A percentile compares a stretch with the other conserved stretches of the same genome.
Evolutionary conservation across 2,329 filamentous ascomycete species (phyloP).

Genomic region (Sporothrix luriei): DNA sequence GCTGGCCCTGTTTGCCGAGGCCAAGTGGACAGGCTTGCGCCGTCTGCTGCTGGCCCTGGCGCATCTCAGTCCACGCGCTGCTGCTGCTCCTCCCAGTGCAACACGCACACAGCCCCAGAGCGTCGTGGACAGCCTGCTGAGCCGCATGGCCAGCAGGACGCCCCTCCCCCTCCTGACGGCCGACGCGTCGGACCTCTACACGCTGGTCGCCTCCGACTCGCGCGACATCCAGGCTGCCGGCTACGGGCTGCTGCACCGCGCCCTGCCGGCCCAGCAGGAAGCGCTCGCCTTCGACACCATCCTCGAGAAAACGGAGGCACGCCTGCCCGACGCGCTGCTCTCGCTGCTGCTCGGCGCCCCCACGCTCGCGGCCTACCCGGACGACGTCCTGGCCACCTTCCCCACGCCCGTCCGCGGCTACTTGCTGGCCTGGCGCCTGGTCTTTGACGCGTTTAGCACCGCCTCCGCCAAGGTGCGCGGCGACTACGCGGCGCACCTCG

Average conservation of each 20-base stretch:
- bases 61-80: neutral
- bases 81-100: too few species aligned
- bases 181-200: conserved; percentile 70
- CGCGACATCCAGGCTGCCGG: conserved; percentile 75
- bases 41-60: conserved; percentile 36
- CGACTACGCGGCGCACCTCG: conserved; percentile 78
- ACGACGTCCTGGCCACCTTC: conserved; percentile 67
- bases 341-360: conserved; percentile 81
- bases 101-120: conserved; percentile 60
- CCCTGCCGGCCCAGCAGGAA: conserved; percentile 78
- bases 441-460: conserved; percentile 81
- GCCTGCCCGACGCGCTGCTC: conserved; percentile 79
- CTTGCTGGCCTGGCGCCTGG: conserved; percentile 82
- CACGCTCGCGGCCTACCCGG: conserved; percentile 66
- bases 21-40: conserved; percentile 62
- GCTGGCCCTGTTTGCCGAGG: conserved; percentile 61
- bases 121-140: conserved; percentile 74
- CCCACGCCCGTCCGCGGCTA: conserved; percentile 75
- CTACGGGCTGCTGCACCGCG: conserved; percentile 76
- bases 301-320: conserved; percentile 70
- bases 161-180: conserved; percentile 63
- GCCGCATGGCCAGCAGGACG: conserved; percentile 67
- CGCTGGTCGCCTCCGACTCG: conserved; percentile 74
- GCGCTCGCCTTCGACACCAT: conserved; percentile 76
- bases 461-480: conserved; percentile 80